Base-by-base conservation (phyloP, 2,329 filamentous ascomycete species). In the Elsinoe necatrix region DNA sequence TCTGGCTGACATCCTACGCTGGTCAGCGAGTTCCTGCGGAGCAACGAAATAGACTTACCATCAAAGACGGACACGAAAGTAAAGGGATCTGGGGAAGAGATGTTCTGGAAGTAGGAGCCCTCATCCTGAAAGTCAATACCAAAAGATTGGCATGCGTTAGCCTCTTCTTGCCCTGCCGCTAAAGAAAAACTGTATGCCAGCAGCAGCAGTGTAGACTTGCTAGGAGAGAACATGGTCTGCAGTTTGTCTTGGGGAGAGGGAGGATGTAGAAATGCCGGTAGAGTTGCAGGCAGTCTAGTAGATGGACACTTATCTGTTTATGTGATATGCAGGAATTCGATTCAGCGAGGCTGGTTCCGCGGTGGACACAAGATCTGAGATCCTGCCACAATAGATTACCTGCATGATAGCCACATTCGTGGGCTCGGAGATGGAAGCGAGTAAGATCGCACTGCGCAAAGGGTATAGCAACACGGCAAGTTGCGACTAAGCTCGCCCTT, bases 101-200 rank as follows among this genome's bases (percentile, higher is more conserved):
- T 67, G 61, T 76, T 75, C 62, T 76, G 74, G 63, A 75, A 77
- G 64, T 75, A 77, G 16, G 64, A 61, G 1, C 68, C 69, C 34
- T 71, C 72, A 60, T 72, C 69, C 47, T 73, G 63, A 56, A 73
- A 77, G 60, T 77, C 74, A 16, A 68, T 61, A 45, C 67, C 67
- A 50, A 61, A 69, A 14, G 64, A 65, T 23, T 62, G 58, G 56
- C 67, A 69, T 16, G 55, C 54, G 16, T 52, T 39, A 20, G n/a
- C 20, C 18, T n/a, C 16, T n/a, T 37, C 48, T 39, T 52, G 48
- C 7, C 31, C 48, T 20, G 20, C 29, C 3, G 20, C 20, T 3
- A n/a, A 34, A 16, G 31, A 11, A 16, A 39, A 34, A 14, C 9
- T 23, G 29, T 25, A 29, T 20, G 37, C 23, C 8, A 55, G 37